Evolutionary conservation across 2,329 filamentous ascomycete species (phyloP).

Genomic region (Moelleriella libera): DNA sequence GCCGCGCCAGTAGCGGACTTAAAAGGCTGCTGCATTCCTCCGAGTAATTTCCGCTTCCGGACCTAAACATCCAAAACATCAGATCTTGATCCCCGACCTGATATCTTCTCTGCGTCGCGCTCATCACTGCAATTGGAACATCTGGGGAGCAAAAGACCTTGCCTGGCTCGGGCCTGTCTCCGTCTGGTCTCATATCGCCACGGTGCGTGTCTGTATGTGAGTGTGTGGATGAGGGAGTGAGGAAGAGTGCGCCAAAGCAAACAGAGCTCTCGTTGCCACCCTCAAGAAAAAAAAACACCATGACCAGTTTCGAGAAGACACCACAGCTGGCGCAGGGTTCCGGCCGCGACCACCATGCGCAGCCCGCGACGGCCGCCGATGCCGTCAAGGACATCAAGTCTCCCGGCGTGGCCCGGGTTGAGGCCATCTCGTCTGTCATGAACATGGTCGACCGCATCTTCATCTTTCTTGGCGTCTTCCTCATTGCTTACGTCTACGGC

Average conservation of each 20-base stretch:
- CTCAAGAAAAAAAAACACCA: not conserved
- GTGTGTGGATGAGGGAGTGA: not conserved
- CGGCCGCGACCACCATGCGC: constrained; percentile 1
- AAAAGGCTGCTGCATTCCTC: not conserved
- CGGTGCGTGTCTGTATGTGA: not conserved
- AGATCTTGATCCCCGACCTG: not conserved
- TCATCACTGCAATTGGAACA: not conserved
- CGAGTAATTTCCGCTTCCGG: not conserved
- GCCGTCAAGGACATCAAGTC: constrained; percentile 20
- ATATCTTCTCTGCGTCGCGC: not conserved
- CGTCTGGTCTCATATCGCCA: too few relatives aligned
- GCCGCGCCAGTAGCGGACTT: not conserved
- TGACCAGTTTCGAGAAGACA: not conserved
- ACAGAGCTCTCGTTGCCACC: not conserved
- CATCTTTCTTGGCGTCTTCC: constrained; percentile 47
- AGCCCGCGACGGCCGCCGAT: constrained; percentile 8
- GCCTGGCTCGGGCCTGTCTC: too few relatives aligned
- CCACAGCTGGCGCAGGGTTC: constrained; percentile 2
- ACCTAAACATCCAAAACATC: not conserved
- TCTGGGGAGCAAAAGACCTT: too few relatives aligned
- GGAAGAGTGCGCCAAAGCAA: not conserved
- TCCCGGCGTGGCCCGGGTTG: constrained; percentile 44
- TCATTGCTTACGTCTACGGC: constrained; percentile 50
- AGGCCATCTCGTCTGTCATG: constrained; percentile 38
- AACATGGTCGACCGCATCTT: constrained; percentile 35